Conservation (phyloP, 2,329 filamentous ascomycete species). For the Aspergillus ibericus region DNA sequence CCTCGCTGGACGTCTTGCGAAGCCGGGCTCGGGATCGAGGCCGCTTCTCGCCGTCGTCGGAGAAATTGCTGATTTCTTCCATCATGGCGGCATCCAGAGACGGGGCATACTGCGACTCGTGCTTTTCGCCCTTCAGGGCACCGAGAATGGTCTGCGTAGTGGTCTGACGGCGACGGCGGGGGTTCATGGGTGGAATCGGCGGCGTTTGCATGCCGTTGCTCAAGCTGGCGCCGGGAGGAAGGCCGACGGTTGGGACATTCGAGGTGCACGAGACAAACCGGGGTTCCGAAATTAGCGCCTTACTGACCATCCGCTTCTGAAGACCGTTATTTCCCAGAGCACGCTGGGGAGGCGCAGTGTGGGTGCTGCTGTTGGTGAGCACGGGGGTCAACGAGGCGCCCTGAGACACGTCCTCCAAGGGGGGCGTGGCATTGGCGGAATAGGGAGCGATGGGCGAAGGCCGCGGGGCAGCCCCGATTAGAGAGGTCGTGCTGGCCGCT, state of each 20-base stretch:
- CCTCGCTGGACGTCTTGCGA: constrained; percentile 53
- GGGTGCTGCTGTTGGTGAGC: constrained; percentile 20
- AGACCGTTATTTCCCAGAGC: constrained; percentile 30
- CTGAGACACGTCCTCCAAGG: constrained; percentile 47
- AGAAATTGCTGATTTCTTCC: constrained; percentile 45
- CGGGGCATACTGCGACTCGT: constrained; percentile 27
- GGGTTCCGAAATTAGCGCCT: constrained; percentile 64
- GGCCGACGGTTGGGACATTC: constrained; percentile 58
- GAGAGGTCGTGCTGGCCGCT: constrained; percentile 27
- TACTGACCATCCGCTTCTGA: constrained; percentile 60
- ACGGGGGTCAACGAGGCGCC: constrained; percentile 42
- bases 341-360: constrained; percentile 29
- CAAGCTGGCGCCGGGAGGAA: constrained; percentile 57
- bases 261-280: constrained; percentile 54
- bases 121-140: constrained; percentile 39
- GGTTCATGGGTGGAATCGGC: constrained; percentile 61
- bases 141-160: constrained; percentile 44
- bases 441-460: constrained; percentile 51
- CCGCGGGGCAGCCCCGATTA: constrained; percentile 44
- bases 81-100: constrained; percentile 24
- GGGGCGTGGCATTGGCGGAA: constrained; percentile 56
- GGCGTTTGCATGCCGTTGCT: constrained; percentile 55
- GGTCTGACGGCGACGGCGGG: constrained; percentile 54
- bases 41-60: constrained; percentile 43
- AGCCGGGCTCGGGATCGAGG: constrained; percentile 41